phyloP scores from a whole-genome alignment of 257 asterid genomes.

The Mentha longifolia region DNA sequence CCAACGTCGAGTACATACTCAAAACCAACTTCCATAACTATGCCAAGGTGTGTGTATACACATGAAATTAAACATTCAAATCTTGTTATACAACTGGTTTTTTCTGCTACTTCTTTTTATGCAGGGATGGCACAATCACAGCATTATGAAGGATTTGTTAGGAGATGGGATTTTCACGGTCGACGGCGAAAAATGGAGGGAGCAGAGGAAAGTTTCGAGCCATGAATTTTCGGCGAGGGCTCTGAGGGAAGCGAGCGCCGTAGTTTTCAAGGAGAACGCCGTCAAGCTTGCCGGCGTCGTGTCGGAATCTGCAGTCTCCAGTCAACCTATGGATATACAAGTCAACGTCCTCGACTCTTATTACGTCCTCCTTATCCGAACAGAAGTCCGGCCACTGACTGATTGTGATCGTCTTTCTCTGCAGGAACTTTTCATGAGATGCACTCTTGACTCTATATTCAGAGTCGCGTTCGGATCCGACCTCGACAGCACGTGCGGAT shows the following conservation, averaged over 20 bases:
- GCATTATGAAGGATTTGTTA: constrained; percentile 51
- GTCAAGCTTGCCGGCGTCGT: constrained; percentile 55
- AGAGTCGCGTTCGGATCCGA: constrained; percentile 61
- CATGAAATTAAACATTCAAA: no score
- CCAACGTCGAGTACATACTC: constrained; percentile 68
- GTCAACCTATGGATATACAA: constrained; percentile 58
- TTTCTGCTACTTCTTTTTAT: background rate
- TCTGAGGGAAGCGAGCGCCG: constrained; percentile 59
- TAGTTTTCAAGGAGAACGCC: constrained; percentile 53
- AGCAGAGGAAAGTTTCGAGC: constrained; percentile 75
- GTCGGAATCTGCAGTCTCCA: constrained; percentile 40
- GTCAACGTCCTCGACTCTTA: constrained; percentile 32
- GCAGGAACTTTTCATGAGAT: constrained; percentile 61
- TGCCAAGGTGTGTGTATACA: constrained; percentile 48
- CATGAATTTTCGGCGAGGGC: constrained; percentile 64
- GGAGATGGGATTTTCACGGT: constrained; percentile 82
- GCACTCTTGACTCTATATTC: constrained; percentile 57
- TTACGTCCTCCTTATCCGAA: background rate
- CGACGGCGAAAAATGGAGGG: constrained; percentile 75
- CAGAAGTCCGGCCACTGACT: background rate
- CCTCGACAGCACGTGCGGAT: constrained; percentile 50
- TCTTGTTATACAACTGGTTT: no score
- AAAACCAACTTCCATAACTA: constrained; percentile 70
- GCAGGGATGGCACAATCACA: constrained; percentile 59
- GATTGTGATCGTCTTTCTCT: background rate